A percentile compares a stretch with the other conserved stretches of the same genome.
These are phyloP conservation scores for Gnetum montanum DNA, from an alignment of 75 land plant species.

Conservation along the genomic window DNA sequence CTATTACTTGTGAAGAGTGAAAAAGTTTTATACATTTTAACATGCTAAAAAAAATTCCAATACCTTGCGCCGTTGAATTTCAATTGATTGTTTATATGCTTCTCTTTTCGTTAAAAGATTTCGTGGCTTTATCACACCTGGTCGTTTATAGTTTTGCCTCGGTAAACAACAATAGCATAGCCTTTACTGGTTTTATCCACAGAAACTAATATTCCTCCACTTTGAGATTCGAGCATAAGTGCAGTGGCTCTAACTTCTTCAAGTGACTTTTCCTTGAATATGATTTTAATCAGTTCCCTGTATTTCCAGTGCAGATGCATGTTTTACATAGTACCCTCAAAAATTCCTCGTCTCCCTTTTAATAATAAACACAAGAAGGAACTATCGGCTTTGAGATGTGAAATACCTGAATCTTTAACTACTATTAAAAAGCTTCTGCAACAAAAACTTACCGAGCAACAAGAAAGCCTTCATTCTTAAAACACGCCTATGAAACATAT, in stretches of 20 bases:
- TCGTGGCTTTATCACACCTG: constrained; percentile 66
- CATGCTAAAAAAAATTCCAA: no score
- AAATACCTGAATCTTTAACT: not conserved
- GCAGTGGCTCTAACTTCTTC: constrained; percentile 59
- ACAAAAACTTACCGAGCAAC: constrained; percentile 60
- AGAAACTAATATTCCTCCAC: constrained; percentile 87
- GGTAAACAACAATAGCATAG: constrained; percentile 73
- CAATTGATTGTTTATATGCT: constrained; percentile 85
- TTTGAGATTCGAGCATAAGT: constrained; percentile 75
- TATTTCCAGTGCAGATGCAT: constrained; percentile 99
- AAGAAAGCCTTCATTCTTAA: constrained; percentile 84
- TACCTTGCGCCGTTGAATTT: constrained; percentile 88
- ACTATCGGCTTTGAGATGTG: no score
- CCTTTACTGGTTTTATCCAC: constrained; percentile 77
- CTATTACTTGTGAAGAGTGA: no score
- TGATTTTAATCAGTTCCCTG: constrained; percentile 82
- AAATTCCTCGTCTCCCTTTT: constrained; percentile 97
- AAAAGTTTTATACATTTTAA: no score
- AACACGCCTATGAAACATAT: constrained; percentile 92
- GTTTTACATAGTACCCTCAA: constrained; percentile 92
- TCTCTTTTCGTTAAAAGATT: constrained; percentile 89
- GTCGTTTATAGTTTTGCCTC: constrained; percentile 88
- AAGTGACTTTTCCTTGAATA: constrained; percentile 50
- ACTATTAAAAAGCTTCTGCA: not conserved
- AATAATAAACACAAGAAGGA: no score